These are phyloP conservation scores for Schizophyllum commune DNA, from an alignment of 1,284 basidiomycete genomes.

Conservation along the genomic window DNA sequence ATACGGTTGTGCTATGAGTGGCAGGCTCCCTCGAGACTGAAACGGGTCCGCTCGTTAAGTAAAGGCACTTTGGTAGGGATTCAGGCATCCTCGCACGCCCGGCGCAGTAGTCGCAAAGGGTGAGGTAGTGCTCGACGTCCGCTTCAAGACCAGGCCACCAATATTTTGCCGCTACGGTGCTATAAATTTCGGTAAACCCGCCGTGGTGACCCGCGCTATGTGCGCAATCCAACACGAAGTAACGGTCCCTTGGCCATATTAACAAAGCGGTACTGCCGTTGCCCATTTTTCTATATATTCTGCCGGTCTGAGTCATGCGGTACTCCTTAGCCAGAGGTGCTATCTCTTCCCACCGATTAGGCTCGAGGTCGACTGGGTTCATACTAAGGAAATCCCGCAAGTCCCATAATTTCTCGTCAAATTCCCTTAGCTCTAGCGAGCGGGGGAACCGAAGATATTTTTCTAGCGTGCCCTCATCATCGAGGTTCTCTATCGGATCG, in stretches of 20 bases:
- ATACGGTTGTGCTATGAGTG: no score
- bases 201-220: not conserved
- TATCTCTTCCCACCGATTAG: not conserved
- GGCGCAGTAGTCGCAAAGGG: not conserved
- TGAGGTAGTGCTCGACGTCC: not conserved
- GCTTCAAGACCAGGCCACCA: not conserved
- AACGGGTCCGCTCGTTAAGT: not conserved
- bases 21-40: not conserved
- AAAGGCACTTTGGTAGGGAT: not conserved
- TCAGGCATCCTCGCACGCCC: not conserved
- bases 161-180: not conserved
- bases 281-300: not conserved
- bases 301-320: not conserved
- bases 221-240: not conserved
- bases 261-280: not conserved
- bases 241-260: not conserved
- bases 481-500: not conserved
- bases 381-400: not conserved
- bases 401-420: not conserved
- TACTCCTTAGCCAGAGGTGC: not conserved
- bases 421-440: not conserved
- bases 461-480: not conserved
- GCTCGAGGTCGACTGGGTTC: not conserved
- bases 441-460: not conserved
- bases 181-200: not conserved